These are phyloP conservation scores for Kluyveromyces starmeri DNA, from an alignment of 805 yeast species.

Conservation along the genomic window DNA sequence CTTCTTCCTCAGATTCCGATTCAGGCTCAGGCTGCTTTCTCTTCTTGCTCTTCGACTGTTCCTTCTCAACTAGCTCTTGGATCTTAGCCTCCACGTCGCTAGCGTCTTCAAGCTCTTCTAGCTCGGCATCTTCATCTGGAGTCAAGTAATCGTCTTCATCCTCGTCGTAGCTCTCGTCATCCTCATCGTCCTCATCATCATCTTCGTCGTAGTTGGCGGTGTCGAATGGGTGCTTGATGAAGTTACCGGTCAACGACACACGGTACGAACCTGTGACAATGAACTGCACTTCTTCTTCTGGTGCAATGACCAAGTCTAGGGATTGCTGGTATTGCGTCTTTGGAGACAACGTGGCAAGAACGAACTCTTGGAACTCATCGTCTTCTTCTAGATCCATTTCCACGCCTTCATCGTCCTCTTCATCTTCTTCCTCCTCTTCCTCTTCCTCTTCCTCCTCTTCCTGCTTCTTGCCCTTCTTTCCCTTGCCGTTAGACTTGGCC, in stretches of 20 bases:
- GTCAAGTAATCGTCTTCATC: slow-evolving; percentile 32
- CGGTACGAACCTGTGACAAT: slow-evolving; percentile 96
- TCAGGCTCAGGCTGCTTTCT: slow-evolving; percentile 27
- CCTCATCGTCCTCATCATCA: slow-evolving; percentile 38
- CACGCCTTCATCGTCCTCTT: slow-evolving; percentile 43
- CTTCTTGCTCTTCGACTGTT: slow-evolving; percentile 30
- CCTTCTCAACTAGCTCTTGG: slow-evolving; percentile 58
- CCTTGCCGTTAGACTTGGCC: slow-evolving; percentile 42
- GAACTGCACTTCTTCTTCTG: slow-evolving; percentile 89
- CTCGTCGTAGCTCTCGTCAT: slow-evolving; percentile 50
- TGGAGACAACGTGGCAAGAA: slow-evolving; percentile 87
- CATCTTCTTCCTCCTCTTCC: slow-evolving; percentile 27
- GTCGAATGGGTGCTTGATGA: slow-evolving; percentile 91
- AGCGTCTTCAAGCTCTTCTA: slow-evolving; percentile 57
- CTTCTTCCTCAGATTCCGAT: slow-evolving; percentile 26
- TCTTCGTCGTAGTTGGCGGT: slow-evolving; percentile 33
- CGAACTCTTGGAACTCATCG: slow-evolving; percentile 73
- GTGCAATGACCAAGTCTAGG: slow-evolving; percentile 78
- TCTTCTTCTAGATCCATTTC: slow-evolving; percentile 56
- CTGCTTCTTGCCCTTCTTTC: slow-evolving; percentile 35
- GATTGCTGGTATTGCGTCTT: slow-evolving; percentile 79
- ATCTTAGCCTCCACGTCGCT: slow-evolving; percentile 66
- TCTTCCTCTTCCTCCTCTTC: slow-evolving; percentile 32
- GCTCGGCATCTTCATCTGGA: slow-evolving; percentile 46
- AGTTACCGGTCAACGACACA: slow-evolving; percentile 88